Conservation (phyloP, 176 grass and related monocot species). For the Aegilops bicornis region DNA sequence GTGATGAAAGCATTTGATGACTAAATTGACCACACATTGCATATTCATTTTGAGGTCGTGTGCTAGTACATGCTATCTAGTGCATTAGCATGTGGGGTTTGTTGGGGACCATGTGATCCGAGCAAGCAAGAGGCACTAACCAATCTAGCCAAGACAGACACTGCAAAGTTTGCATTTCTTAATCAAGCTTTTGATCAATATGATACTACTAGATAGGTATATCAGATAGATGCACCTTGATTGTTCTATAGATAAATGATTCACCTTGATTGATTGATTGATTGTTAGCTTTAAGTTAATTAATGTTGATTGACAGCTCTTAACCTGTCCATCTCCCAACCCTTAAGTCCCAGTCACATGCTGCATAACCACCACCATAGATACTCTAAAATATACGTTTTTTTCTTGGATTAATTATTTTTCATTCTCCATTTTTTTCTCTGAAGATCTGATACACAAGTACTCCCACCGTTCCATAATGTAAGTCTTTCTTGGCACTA, state of each 20-base stretch:
- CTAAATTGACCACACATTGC: conserved; percentile 15
- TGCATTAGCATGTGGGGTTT: conserved; percentile 30
- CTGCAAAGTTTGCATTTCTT: background rate
- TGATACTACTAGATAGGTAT: background rate
- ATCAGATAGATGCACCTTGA: background rate
- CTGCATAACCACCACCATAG: conserved; percentile 10
- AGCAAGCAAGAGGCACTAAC: background rate
- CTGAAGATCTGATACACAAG: background rate
- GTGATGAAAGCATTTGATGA: background rate
- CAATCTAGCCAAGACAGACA: background rate
- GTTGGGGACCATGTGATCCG: conserved; percentile 34
- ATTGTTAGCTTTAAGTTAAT: background rate
- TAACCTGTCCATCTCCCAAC: conserved; percentile 18
- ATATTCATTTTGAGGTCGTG: background rate
- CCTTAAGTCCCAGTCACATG: conserved; percentile 37
- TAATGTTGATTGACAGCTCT: background rate
- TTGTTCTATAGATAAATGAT: background rate
- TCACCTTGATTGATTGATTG: background rate
- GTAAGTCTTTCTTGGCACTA: too few relatives aligned
- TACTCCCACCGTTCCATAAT: background rate
- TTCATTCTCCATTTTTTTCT: background rate
- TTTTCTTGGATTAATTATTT: background rate
- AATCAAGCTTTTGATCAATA: background rate
- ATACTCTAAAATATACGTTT: background rate
- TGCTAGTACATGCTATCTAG: background rate